These are phyloP conservation scores for Phylloporus rhodoxanthus DNA, from an alignment of 768 basidiomycete species.

Conservation along the genomic window DNA sequence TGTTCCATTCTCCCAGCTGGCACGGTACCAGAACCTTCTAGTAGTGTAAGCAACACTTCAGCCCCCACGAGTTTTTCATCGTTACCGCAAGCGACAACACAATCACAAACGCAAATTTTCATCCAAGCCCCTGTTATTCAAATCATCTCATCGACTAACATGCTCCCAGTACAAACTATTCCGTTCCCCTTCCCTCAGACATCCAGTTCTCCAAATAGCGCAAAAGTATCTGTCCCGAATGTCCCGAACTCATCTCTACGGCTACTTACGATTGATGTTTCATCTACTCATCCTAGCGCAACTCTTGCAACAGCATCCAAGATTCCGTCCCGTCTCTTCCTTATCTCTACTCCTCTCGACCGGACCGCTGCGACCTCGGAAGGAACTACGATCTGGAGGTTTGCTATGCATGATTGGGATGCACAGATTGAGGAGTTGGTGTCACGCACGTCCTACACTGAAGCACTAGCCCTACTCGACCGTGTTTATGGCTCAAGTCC, in stretches of 20 bases:
- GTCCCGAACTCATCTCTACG: slow-evolving; percentile 49
- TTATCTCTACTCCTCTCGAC: slow-evolving; percentile 72
- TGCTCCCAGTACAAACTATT: slow-evolving; percentile 54
- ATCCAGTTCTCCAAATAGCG: slow-evolving; percentile 13
- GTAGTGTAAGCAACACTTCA: slow-evolving; percentile 14
- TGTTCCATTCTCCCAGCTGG: slow-evolving; percentile 71
- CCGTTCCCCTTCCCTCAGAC: slow-evolving; percentile 53
- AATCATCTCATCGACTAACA: slow-evolving; percentile 65
- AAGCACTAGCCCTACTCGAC: slow-evolving; percentile 77
- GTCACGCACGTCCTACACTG: slow-evolving; percentile 55
- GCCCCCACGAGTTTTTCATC: slow-evolving; percentile 10
- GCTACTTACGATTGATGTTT: slow-evolving; percentile 39
- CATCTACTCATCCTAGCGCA: slow-evolving; percentile 46
- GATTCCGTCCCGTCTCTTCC: slow-evolving; percentile 41
- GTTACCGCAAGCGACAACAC: slow-evolving; percentile 18
- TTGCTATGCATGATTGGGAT: slow-evolving; percentile 67
- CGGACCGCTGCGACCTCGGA: slow-evolving; percentile 56
- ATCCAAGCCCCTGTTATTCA: slow-evolving; percentile 59
- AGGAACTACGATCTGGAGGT: slow-evolving; percentile 74
- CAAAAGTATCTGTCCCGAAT: slow-evolving; percentile 1
- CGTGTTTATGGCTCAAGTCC: slow-evolving; percentile 19
- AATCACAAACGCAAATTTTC: slow-evolving; percentile 27
- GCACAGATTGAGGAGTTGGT: slow-evolving; percentile 85
- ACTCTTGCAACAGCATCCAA: not conserved
- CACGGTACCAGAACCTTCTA: slow-evolving; percentile 37